Percentiles rank a stretch among this genome's conserved stretches.
Evolutionary conservation across 257 asterid genomes (phyloP).

Genomic region (Jacaranda copaia): DNA sequence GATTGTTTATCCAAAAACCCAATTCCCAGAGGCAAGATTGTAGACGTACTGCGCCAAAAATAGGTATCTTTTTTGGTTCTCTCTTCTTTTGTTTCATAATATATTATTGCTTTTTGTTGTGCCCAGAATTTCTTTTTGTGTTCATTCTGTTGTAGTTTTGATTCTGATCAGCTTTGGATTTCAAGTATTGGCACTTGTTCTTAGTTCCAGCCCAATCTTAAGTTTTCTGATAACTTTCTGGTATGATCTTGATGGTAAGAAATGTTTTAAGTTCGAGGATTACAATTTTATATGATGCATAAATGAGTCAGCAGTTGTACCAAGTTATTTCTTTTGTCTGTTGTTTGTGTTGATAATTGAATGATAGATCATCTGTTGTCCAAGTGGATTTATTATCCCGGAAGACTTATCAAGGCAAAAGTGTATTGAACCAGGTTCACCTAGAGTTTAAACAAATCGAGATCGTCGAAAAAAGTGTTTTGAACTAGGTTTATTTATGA

Average conservation of each 20-base stretch:
- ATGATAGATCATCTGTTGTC: neutral
- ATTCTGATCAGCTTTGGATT: neutral
- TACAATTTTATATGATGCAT: neutral
- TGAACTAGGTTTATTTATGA: no score
- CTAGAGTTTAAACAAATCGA: neutral
- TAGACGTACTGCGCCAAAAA: neutral
- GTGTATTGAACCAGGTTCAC: neutral
- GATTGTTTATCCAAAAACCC: neutral
- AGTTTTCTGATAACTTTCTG: neutral
- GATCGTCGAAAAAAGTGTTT: no score
- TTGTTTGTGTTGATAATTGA: neutral
- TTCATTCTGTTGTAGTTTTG: neutral
- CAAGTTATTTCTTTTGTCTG: neutral
- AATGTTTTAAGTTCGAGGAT: neutral
- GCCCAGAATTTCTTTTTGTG: neutral
- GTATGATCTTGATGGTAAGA: constrained; percentile 4
- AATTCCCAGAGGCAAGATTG: neutral
- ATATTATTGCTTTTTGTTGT: neutral
- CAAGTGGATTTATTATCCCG: neutral
- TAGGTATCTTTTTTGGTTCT: constrained; percentile 8
- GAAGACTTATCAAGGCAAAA: neutral
- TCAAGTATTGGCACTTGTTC: neutral
- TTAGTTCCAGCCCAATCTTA: neutral
- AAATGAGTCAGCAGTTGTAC: neutral
- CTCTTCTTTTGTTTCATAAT: neutral